These are phyloP conservation scores for Fusarium sp. DNA, from an alignment of 2,329 filamentous ascomycete species.

Conservation along the genomic window DNA sequence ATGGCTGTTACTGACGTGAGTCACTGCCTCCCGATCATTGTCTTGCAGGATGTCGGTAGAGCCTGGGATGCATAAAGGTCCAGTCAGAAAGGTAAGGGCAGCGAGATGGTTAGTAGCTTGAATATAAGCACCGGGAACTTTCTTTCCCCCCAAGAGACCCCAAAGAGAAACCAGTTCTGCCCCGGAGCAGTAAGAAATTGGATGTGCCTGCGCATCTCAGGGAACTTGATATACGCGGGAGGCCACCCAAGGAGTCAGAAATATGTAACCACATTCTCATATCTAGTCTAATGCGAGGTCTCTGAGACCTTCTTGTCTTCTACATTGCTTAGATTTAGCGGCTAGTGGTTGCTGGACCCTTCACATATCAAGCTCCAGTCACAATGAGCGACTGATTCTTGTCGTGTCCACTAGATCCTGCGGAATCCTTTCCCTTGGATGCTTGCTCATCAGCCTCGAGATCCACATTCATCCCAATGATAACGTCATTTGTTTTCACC, in stretches of 20 bases:
- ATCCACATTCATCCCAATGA: not conserved
- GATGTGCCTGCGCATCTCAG: not conserved
- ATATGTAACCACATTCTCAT: not conserved
- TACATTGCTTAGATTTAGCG: not conserved
- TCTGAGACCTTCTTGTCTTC: not conserved
- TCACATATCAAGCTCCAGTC: not conserved
- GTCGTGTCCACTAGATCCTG: not conserved
- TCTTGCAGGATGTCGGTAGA: not conserved
- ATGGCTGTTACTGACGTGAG: not conserved
- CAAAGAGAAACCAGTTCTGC: not conserved
- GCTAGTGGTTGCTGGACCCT: not conserved
- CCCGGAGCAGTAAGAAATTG: not conserved
- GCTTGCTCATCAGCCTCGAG: not conserved
- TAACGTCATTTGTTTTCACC: not conserved
- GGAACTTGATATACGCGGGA: not conserved
- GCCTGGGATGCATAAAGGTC: not conserved
- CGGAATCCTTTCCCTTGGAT: not conserved
- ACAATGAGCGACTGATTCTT: not conserved
- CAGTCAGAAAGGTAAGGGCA: not conserved
- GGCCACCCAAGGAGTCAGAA: not conserved
- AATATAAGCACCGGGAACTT: not conserved
- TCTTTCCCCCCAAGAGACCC: not conserved
- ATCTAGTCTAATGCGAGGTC: not conserved
- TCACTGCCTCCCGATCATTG: not conserved
- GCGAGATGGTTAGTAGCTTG: not conserved